phyloP scores from a whole-genome alignment of 108 stramenopile species.

The Conticribra guillardii region DNA sequence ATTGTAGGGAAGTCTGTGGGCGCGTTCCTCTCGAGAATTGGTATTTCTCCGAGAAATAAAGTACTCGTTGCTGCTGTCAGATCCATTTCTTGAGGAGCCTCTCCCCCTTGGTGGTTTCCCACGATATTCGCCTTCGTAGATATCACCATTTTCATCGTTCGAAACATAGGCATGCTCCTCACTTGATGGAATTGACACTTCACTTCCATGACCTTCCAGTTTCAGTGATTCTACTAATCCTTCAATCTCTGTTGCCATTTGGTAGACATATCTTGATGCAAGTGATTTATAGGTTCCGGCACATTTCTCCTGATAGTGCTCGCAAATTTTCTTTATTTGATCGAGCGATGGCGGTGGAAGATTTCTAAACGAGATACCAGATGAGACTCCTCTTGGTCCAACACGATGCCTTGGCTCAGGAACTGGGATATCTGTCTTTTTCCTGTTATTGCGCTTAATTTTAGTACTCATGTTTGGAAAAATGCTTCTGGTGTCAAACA shows the following conservation, averaged over 20 bases:
- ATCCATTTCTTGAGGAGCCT: no score
- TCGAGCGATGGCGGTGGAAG: constrained; percentile 63
- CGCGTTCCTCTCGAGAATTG: no score
- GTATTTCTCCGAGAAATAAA: no score
- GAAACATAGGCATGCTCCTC: constrained; percentile 1
- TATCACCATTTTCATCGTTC: constrained; percentile 5
- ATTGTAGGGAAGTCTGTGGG: no score
- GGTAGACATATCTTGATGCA: constrained; percentile 78
- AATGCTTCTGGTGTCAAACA: neutral
- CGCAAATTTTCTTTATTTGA: constrained; percentile 70
- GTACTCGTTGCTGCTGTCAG: no score
- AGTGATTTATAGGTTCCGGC: constrained; percentile 67
- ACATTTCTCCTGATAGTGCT: constrained; percentile 82
- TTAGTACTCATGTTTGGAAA: constrained; percentile 2
- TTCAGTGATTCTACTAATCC: constrained; percentile 54
- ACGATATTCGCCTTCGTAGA: neutral
- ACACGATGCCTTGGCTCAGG: constrained; percentile 59
- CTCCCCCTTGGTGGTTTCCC: neutral
- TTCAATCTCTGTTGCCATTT: constrained; percentile 70
- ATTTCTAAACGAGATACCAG: constrained; percentile 68
- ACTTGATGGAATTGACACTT: constrained; percentile 10
- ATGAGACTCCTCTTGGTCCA: constrained; percentile 60
- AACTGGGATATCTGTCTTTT: constrained; percentile 47
- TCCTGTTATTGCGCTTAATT: constrained; percentile 14
- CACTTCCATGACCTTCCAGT: constrained; percentile 23